Conservation (phyloP, 1,284 basidiomycete genomes). For the Cutaneotrichosporon dermatis region DNA sequence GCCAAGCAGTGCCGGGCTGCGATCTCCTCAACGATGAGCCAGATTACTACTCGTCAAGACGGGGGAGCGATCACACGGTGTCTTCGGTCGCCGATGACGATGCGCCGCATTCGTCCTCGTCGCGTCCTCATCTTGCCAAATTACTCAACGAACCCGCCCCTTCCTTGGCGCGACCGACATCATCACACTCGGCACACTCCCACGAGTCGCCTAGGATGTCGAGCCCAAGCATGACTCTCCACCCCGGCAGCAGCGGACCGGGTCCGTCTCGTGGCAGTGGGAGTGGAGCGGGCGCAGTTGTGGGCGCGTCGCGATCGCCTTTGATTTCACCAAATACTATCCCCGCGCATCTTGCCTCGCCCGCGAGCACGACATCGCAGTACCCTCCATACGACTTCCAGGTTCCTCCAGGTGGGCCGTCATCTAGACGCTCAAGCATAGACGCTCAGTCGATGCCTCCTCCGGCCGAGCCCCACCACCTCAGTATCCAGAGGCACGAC, state of each 20-base stretch:
- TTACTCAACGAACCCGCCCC: slow-evolving; percentile 30
- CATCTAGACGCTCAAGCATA: slow-evolving; percentile 15
- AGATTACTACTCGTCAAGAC: slow-evolving; percentile 3
- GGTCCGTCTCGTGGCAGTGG: not conserved
- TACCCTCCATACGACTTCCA: not conserved
- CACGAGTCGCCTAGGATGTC: slow-evolving; percentile 10
- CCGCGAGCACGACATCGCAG: not conserved
- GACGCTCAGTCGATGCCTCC: slow-evolving; percentile 31
- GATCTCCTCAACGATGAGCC: slow-evolving; percentile 17
- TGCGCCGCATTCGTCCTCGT: not conserved
- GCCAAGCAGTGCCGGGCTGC: slow-evolving; percentile 9
- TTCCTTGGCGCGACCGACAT: slow-evolving; percentile 9
- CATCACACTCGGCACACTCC: slow-evolving; percentile 2
- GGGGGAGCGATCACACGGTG: slow-evolving; percentile 12
- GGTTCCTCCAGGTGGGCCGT: slow-evolving; percentile 6
- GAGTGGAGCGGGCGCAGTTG: not conserved
- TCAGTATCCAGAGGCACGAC: not conserved
- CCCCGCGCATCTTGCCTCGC: slow-evolving; percentile 1
- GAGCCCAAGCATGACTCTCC: slow-evolving; percentile 9
- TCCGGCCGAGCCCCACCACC: slow-evolving; percentile 22
- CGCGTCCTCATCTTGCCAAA: slow-evolving; percentile 21
- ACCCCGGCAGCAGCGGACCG: slow-evolving; percentile 1
- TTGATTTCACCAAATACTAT: slow-evolving; percentile 4
- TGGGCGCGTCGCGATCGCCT: slow-evolving; percentile 10
- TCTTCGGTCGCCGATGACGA: slow-evolving; percentile 14